Evolutionary conservation across 2,329 filamentous ascomycete species (phyloP).

Genomic region (Talaromyces amestolkiae): DNA sequence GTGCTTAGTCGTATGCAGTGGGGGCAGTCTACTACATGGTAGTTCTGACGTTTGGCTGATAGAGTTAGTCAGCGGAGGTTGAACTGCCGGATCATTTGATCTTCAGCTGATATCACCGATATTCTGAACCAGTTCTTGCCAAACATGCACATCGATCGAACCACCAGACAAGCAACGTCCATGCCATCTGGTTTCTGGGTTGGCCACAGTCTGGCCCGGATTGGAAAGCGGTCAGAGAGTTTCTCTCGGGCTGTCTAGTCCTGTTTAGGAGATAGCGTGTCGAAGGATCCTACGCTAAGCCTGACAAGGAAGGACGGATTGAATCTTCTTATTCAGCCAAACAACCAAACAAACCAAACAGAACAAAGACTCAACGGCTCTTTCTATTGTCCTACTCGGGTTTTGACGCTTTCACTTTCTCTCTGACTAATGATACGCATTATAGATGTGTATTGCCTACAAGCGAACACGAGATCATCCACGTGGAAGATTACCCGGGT

Average conservation of each 20-base stretch:
- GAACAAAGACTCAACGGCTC: neutral
- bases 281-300: neutral
- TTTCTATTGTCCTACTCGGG: neutral
- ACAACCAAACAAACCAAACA: neutral
- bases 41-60: neutral
- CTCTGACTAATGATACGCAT: neutral
- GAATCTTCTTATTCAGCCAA: neutral
- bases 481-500: neutral
- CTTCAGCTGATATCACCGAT: neutral
- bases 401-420: neutral
- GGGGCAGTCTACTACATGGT: neutral
- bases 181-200: neutral
- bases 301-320: neutral
- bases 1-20: neutral
- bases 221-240: neutral
- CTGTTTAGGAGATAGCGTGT: neutral
- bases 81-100: neutral
- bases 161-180: neutral
- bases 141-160: neutral
- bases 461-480: neutral
- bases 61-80: neutral
- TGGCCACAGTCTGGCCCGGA: neutral
- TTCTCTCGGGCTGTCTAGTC: neutral
- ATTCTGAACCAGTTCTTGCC: neutral
- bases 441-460: neutral